phyloP scores from a whole-genome alignment of 257 asterid genomes.

The Nemophila menziesii region DNA sequence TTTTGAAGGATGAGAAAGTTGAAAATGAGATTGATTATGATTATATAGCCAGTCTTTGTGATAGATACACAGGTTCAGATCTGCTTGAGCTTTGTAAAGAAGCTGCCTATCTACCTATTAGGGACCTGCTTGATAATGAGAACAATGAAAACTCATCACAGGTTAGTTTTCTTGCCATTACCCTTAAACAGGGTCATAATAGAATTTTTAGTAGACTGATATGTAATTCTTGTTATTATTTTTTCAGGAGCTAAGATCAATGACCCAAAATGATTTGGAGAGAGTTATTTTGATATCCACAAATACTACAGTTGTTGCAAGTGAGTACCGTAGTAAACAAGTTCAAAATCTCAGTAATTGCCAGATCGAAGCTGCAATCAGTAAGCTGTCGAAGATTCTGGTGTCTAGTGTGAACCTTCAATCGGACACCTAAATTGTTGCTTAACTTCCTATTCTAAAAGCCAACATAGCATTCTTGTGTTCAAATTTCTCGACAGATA shows the following conservation, averaged over 20 bases:
- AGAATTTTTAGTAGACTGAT: too few species aligned
- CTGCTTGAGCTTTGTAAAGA: conserved; percentile 83
- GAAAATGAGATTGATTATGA: conserved; percentile 54
- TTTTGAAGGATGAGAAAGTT: conserved; percentile 68
- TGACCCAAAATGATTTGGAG: conserved; percentile 56
- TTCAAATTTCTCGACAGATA: too few species aligned
- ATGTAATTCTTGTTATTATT: neutral
- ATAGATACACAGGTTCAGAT: conserved; percentile 88
- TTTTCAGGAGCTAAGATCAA: conserved; percentile 56
- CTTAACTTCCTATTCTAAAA: neutral
- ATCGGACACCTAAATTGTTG: conserved; percentile 25
- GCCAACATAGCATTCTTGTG: too few species aligned
- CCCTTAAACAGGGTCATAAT: too few species aligned
- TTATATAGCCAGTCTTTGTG: conserved; percentile 55
- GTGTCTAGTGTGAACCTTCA: conserved; percentile 44
- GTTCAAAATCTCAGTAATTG: conserved; percentile 35
- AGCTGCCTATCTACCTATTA: conserved; percentile 81
- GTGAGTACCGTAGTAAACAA: conserved; percentile 45
- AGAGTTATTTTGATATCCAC: conserved; percentile 41
- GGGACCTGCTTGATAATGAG: conserved; percentile 70
- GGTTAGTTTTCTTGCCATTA: conserved; percentile 39
- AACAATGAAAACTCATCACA: conserved; percentile 35
- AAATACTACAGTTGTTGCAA: conserved; percentile 61
- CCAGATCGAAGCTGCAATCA: conserved; percentile 44
- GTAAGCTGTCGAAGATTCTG: conserved; percentile 41